phyloP scores from a whole-genome alignment of 2,329 filamentous ascomycete genomes.

The Fusarium incarnatum region DNA sequence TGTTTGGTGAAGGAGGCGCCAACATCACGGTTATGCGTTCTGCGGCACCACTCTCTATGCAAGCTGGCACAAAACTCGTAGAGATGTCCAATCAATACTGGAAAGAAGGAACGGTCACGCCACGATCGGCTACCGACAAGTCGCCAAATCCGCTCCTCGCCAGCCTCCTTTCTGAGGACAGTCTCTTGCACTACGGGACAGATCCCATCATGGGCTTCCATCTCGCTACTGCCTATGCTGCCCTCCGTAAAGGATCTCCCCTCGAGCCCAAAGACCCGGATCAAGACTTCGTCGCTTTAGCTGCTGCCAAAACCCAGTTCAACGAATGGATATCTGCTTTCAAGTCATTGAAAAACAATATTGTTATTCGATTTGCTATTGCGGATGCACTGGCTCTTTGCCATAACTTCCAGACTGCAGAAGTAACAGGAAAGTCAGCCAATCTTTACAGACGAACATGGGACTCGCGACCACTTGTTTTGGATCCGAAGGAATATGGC shows the following conservation, averaged over 20 bases:
- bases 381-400: conserved; percentile 65
- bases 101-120: conserved; percentile 50
- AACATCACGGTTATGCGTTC: conserved; percentile 52
- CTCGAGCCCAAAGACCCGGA: conserved; percentile 44
- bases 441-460: conserved; percentile 58
- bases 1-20: conserved; percentile 35
- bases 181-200: conserved; percentile 59
- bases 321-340: conserved; percentile 59
- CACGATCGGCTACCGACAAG: conserved; percentile 17
- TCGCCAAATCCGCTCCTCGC: conserved; percentile 61
- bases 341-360: conserved; percentile 41
- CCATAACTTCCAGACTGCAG: conserved; percentile 61
- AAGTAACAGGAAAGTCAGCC: conserved; percentile 48
- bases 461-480: conserved; percentile 53
- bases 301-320: conserved; percentile 60
- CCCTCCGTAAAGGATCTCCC: conserved; percentile 55
- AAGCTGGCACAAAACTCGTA: conserved; percentile 40
- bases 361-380: conserved; percentile 59
- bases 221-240: conserved; percentile 60
- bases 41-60: conserved; percentile 52
- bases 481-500: conserved; percentile 59
- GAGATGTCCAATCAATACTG: conserved; percentile 50
- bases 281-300: conserved; percentile 43
- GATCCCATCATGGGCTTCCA: conserved; percentile 69
- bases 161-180: conserved; percentile 48